Evolutionary conservation across 192 early-diverging fungal genomes (phyloP).

Genomic region (Pilaira anomala): DNA sequence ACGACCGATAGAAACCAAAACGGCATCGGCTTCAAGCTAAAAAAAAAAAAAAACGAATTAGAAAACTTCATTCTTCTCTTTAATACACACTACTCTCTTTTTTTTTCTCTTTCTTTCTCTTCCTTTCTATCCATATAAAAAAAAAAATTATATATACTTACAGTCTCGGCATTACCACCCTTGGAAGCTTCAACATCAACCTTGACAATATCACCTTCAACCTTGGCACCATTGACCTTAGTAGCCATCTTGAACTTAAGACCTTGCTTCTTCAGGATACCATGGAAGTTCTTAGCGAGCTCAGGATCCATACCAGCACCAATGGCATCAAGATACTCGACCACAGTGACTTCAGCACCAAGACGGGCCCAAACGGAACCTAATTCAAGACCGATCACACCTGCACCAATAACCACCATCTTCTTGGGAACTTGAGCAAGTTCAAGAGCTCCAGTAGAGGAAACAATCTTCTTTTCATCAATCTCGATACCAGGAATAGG

Average conservation of each 20-base stretch:
- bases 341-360: slow-evolving; percentile 91
- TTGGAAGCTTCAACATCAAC: slow-evolving; percentile 90
- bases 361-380: slow-evolving; percentile 97
- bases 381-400: slow-evolving; percentile 98
- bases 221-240: slow-evolving; percentile 88
- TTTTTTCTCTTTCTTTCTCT: no score
- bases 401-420: slow-evolving; percentile 98
- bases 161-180: slow-evolving; percentile 73
- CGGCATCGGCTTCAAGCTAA: slow-evolving; percentile 85
- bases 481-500: slow-evolving; percentile 90
- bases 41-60: background rate
- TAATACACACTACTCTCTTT: no score
- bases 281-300: slow-evolving; percentile 90
- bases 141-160: slow-evolving; percentile 45
- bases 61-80: no score
- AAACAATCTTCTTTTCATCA: slow-evolving; percentile 94
- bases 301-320: slow-evolving; percentile 98
- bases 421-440: slow-evolving; percentile 94
- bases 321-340: slow-evolving; percentile 90
- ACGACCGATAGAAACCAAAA: slow-evolving; percentile 92
- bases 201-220: slow-evolving; percentile 80
- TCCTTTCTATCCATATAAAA: no score
- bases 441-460: slow-evolving; percentile 96
- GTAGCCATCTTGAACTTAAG: slow-evolving; percentile 98
- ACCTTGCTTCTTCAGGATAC: slow-evolving; percentile 89